A percentile compares a stretch with the other conserved stretches of the same genome.
Evolutionary conservation across 2,329 filamentous ascomycete species (phyloP).

Genomic region (Ceratocystis cacaofunesta): DNA sequence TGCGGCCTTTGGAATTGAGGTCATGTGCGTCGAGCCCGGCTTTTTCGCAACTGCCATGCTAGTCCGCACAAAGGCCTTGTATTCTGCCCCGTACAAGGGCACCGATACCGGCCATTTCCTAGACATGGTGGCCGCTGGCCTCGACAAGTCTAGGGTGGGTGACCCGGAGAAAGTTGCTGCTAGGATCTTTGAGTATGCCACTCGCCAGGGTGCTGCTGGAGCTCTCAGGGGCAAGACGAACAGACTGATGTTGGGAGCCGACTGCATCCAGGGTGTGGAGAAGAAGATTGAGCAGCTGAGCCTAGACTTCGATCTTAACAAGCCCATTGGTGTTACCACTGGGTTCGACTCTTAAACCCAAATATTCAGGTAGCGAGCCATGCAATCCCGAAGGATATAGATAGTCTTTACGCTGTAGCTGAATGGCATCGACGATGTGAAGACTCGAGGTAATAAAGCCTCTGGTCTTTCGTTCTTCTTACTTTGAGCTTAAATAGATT

Average conservation of each 20-base stretch:
- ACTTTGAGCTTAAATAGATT: no score
- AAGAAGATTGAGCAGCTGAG: constrained; percentile 20
- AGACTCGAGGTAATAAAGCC: no score
- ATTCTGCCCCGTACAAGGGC: constrained; percentile 22
- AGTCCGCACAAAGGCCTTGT: constrained; percentile 17
- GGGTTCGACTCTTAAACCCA: not conserved
- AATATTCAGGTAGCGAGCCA: no score
- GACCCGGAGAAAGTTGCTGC: constrained; percentile 27
- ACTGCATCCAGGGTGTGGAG: constrained; percentile 23
- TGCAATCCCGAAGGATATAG: no score
- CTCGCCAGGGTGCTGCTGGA: constrained; percentile 20
- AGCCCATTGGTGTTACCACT: not conserved
- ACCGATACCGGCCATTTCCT: constrained; percentile 21
- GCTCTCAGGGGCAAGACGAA: constrained; percentile 23
- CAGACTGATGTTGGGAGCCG: constrained; percentile 25
- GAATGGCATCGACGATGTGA: no score
- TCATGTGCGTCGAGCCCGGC: constrained; percentile 34
- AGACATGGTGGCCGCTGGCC: constrained; percentile 20
- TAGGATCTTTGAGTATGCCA: constrained; percentile 27
- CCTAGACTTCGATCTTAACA: constrained; percentile 4
- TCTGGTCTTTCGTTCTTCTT: no score
- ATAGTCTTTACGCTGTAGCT: no score
- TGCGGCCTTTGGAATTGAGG: constrained; percentile 30
- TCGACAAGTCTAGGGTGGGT: constrained; percentile 26
- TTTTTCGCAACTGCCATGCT: constrained; percentile 39